Conservation (phyloP, 129 eudicot genomes). For the Flaveria linearis region DNA sequence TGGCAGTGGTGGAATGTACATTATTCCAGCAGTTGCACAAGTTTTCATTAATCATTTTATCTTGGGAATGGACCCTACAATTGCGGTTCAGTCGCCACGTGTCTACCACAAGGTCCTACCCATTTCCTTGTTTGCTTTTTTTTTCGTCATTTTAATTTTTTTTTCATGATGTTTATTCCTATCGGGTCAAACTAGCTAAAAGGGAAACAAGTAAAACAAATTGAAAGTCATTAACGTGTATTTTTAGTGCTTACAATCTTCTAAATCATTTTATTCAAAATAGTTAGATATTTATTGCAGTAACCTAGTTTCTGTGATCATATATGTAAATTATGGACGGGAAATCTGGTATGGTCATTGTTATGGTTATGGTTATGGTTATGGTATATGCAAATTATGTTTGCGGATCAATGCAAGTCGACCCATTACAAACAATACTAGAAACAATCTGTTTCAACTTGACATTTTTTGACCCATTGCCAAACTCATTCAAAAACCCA, state of each 20-base stretch:
- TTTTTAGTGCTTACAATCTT: neutral
- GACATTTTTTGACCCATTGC: neutral
- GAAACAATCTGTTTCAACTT: neutral
- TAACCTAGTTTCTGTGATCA: neutral
- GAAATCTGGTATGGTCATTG: too few relatives aligned
- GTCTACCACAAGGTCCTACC: slow-evolving; percentile 78
- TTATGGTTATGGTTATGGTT: too few relatives aligned
- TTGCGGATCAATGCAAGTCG: slow-evolving; percentile 6
- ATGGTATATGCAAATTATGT: neutral
- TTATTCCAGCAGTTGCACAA: slow-evolving; percentile 85
- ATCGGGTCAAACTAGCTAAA: neutral
- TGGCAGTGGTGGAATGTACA: slow-evolving; percentile 87
- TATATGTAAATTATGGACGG: neutral
- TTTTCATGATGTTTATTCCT: neutral
- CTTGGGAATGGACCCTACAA: slow-evolving; percentile 78
- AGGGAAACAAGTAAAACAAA: neutral
- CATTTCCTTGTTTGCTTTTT: neutral
- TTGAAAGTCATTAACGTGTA: neutral
- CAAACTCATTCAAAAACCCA: neutral
- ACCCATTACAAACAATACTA: neutral
- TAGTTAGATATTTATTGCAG: neutral
- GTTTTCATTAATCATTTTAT: slow-evolving; percentile 84
- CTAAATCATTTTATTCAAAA: neutral
- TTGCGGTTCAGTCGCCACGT: slow-evolving; percentile 75
- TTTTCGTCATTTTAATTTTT: neutral